Base-by-base conservation (phyloP, 805 yeast species). In the Candida boleticola region DNA sequence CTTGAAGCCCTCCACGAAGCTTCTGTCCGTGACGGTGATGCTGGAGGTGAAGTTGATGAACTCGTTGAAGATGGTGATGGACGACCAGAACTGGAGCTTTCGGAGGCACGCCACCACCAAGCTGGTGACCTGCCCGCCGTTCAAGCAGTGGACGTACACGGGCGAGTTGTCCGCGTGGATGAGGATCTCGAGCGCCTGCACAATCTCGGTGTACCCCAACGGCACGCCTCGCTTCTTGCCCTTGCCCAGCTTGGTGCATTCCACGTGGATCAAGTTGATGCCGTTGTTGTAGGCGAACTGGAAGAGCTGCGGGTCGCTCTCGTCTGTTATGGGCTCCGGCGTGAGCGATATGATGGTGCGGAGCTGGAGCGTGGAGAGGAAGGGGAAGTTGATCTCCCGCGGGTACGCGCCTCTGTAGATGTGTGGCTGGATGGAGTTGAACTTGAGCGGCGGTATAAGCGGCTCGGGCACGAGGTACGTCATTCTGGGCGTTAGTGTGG, bases 371-470 rank as follows among this genome's bases (percentile, higher is more conserved):
- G 88, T 73, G 48, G 74, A 68, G 7, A 93, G 66, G 54, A 83
- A 93, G 6, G 82, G 72, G 46, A 77, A 72, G 55, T 89, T 90
- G 42, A 82, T 74, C 36, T 80, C 79, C 40, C 93, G 74, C 1
- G 98, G 98, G 52, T 85, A 87, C 1, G 95, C 84, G 0, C 98
- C 98, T 36, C 98, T 66, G 54, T 82, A 85, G 3, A 92, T 65
- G 37, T 76, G 70, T 1, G 85, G 79, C 52, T 84, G 87, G 2
- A 90, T 79, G 13, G 79, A 71, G 38, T 82, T 80, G 61, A 85
- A 93, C 44, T 89, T 73, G 45, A 90, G 68, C 2, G 99, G 98
- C 0, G 96, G 88, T 0, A 82, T 82, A 3, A 75, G 55, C 17
- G 53, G 52, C 30, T 48, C 54, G 1, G 64, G 60, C 18, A 52